Percentiles rank a stretch among this genome's conserved stretches.
Evolutionary conservation across 2,329 filamentous ascomycete species (phyloP).

Genomic region (Botrytis porri): DNA sequence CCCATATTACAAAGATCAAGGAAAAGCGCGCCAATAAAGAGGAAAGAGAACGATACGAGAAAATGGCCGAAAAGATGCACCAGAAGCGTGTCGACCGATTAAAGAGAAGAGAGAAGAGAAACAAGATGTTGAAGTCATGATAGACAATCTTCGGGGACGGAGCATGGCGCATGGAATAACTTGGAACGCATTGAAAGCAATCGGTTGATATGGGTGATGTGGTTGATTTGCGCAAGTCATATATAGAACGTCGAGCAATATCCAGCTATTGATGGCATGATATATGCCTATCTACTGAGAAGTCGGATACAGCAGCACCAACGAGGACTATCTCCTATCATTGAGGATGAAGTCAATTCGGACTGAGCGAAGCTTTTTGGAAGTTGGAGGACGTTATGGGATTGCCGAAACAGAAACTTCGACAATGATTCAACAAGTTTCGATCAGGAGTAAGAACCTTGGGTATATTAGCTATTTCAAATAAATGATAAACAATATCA

Average conservation of each 20-base stretch:
- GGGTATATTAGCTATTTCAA: background rate
- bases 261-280: background rate
- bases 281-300: background rate
- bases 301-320: background rate
- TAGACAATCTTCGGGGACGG: background rate
- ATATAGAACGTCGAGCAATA: background rate
- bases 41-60: constrained; percentile 87
- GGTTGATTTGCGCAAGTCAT: constrained; percentile 3
- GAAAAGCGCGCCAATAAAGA: constrained; percentile 86
- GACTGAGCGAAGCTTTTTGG: background rate
- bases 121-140: constrained; percentile 73
- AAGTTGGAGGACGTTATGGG: background rate
- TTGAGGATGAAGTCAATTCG: background rate
- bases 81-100: constrained; percentile 88
- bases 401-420: background rate
- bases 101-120: constrained; percentile 95
- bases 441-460: background rate
- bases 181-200: background rate
- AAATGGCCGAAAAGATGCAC: constrained; percentile 98
- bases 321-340: background rate
- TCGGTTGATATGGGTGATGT: background rate
- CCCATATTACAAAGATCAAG: constrained; percentile 74
- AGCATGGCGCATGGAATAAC: constrained; percentile 13
- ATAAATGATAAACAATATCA: background rate
- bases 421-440: background rate